These are phyloP conservation scores for Nadsonia commutata DNA, from an alignment of 1,139 yeast genomes.

Conservation along the genomic window DNA sequence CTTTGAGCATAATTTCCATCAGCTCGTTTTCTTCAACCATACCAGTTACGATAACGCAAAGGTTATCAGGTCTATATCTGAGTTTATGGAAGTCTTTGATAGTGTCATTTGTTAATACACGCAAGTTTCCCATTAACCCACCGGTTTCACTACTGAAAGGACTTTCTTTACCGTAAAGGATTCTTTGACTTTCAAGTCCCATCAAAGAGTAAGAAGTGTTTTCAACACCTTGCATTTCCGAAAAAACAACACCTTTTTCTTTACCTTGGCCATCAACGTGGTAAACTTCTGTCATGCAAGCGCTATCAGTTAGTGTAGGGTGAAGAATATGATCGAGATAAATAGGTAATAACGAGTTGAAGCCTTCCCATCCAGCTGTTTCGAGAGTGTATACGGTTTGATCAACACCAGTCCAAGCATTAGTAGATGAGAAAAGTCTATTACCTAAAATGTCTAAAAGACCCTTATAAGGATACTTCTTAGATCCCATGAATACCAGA, in stretches of 20 bases:
- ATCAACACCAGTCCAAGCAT: constrained; percentile 96
- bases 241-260: constrained; percentile 93
- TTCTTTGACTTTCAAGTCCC: constrained; percentile 46
- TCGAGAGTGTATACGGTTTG: constrained; percentile 87
- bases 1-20: constrained; percentile 40
- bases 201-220: constrained; percentile 63
- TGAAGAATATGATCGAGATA: constrained; percentile 75
- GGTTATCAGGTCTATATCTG: constrained; percentile 70
- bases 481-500: constrained; percentile 85
- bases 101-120: constrained; percentile 56
- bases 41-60: constrained; percentile 74
- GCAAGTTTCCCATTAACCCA: constrained; percentile 65
- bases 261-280: constrained; percentile 84
- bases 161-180: constrained; percentile 43
- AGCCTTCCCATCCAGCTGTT: constrained; percentile 97
- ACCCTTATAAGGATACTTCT: constrained; percentile 83
- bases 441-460: constrained; percentile 77
- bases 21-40: constrained; percentile 65
- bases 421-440: constrained; percentile 70
- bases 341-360: constrained; percentile 66
- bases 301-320: constrained; percentile 82
- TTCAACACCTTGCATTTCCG: constrained; percentile 95
- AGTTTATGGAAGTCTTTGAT: constrained; percentile 61
- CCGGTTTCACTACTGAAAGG: constrained; percentile 94
- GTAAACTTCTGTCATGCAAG: constrained; percentile 87